phyloP scores from a whole-genome alignment of 2,329 filamentous ascomycete genomes.

The Geosmithia putterillii region DNA sequence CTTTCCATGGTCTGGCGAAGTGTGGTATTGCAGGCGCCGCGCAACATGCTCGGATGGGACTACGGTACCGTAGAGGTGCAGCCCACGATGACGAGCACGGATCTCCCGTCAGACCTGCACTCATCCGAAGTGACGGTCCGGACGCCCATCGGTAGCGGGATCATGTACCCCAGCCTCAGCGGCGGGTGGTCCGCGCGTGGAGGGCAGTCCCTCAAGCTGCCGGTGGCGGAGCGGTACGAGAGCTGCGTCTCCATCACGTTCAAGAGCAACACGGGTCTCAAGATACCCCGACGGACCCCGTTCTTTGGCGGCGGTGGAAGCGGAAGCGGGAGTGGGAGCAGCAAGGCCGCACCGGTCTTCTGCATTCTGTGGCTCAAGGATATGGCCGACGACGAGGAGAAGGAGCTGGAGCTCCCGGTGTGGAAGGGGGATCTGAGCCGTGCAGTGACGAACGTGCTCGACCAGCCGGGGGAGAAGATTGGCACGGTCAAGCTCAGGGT shows the following conservation, averaged over 20 bases:
- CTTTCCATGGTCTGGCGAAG: constrained; percentile 65
- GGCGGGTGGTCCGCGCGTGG: constrained; percentile 38
- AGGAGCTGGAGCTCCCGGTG: constrained; percentile 44
- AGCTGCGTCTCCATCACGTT: constrained; percentile 44
- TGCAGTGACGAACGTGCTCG: constrained; percentile 32
- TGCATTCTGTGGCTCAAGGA: constrained; percentile 57
- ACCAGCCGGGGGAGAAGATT: constrained; percentile 32
- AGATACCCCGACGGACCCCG: too few relatives aligned
- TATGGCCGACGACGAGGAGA: constrained; percentile 54
- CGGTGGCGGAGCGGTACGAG: constrained; percentile 47
- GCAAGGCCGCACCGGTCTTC: constrained; percentile 47
- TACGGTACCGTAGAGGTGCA: constrained; percentile 57
- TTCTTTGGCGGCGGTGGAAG: too few relatives aligned
- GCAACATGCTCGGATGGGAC: constrained; percentile 53
- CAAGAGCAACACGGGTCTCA: constrained; percentile 19
- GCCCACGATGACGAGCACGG: constrained; percentile 29
- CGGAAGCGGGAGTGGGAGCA: constrained; percentile 22
- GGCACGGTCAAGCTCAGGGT: constrained; percentile 28
- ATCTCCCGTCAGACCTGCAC: constrained; percentile 32
- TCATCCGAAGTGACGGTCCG: constrained; percentile 45
- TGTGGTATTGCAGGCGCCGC: constrained; percentile 48
- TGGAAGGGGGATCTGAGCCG: constrained; percentile 46
- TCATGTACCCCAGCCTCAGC: constrained; percentile 36
- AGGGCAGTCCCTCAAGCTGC: constrained; percentile 31
- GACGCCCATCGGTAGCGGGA: constrained; percentile 43